phyloP scores from a whole-genome alignment of 352 stramenopile species.

The Phytophthora tentaculata region DNA sequence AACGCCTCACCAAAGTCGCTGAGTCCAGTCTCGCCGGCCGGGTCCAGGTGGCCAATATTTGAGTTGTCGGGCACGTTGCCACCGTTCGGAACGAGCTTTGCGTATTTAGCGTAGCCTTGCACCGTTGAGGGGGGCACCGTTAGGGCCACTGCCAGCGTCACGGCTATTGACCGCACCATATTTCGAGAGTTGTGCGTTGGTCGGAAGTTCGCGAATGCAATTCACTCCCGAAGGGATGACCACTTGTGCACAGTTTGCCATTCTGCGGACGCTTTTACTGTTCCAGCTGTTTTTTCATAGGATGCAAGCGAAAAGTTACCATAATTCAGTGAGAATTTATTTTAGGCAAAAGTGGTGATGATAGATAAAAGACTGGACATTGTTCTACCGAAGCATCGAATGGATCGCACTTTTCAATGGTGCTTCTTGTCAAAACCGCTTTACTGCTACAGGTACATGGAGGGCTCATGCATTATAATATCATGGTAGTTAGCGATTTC shows the following conservation, averaged over 20 bases:
- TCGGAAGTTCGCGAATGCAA: conserved; percentile 29
- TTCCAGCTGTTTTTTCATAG: conserved; percentile 23
- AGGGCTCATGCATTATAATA: too few species aligned
- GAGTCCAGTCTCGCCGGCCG: conserved; percentile 46
- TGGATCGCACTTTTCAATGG: too few species aligned
- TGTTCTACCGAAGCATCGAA: too few species aligned
- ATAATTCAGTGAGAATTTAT: too few species aligned
- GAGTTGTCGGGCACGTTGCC: conserved; percentile 46
- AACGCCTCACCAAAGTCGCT: conserved; percentile 80
- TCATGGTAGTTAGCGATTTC: too few species aligned
- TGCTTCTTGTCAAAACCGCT: too few species aligned
- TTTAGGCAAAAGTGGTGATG: too few species aligned
- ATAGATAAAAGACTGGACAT: too few species aligned
- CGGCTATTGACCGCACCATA: conserved; percentile 20
- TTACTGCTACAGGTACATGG: too few species aligned
- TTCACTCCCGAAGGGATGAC: background rate
- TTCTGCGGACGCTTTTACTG: conserved; percentile 33
- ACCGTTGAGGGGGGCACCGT: conserved; percentile 18
- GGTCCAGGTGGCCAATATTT: conserved; percentile 64
- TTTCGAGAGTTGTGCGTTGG: background rate
- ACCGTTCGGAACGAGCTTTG: conserved; percentile 61
- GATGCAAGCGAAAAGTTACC: too few species aligned
- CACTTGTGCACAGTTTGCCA: conserved; percentile 22
- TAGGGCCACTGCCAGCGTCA: conserved; percentile 15
- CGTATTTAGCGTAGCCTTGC: conserved; percentile 50